These are phyloP conservation scores for Cryomyces antarcticus DNA, from an alignment of 495 filamentous ascomycete genomes.

Conservation along the genomic window DNA sequence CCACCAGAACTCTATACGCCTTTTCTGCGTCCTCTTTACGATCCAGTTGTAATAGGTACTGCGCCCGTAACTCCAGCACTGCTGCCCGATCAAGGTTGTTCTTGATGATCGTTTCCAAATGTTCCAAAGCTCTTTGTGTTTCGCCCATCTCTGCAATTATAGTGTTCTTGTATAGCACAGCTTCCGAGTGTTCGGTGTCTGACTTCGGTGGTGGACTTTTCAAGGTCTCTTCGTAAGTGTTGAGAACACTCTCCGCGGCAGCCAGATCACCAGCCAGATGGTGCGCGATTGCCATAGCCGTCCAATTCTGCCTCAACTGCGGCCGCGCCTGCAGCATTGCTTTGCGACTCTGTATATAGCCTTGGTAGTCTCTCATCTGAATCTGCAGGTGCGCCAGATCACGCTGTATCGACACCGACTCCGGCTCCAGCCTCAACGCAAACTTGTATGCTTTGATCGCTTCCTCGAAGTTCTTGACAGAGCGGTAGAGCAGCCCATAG, in stretches of 20 bases:
- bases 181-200: constrained; percentile 91
- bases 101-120: constrained; percentile 59
- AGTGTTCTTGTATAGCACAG: constrained; percentile 82
- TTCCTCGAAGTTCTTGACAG: constrained; percentile 92
- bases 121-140: constrained; percentile 58
- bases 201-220: constrained; percentile 51
- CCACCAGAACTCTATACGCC: constrained; percentile 61
- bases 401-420: constrained; percentile 80
- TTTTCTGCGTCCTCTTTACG: constrained; percentile 62
- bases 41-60: constrained; percentile 63
- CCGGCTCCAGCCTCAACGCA: constrained; percentile 77
- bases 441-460: constrained; percentile 98
- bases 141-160: constrained; percentile 82
- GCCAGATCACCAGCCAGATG: constrained; percentile 68
- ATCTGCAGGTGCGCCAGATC: constrained; percentile 84
- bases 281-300: constrained; percentile 76
- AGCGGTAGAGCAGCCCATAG: constrained; percentile 83
- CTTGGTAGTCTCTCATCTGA: constrained; percentile 90
- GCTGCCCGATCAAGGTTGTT: constrained; percentile 64
- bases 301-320: constrained; percentile 77
- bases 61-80: constrained; percentile 74
- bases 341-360: constrained; percentile 71
- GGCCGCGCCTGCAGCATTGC: constrained; percentile 70
- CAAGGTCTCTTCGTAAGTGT: constrained; percentile 79
- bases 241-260: constrained; percentile 78